Base-by-base conservation (phyloP, 2,329 filamentous ascomycete genomes). In the Monosporascus sp. region DNA sequence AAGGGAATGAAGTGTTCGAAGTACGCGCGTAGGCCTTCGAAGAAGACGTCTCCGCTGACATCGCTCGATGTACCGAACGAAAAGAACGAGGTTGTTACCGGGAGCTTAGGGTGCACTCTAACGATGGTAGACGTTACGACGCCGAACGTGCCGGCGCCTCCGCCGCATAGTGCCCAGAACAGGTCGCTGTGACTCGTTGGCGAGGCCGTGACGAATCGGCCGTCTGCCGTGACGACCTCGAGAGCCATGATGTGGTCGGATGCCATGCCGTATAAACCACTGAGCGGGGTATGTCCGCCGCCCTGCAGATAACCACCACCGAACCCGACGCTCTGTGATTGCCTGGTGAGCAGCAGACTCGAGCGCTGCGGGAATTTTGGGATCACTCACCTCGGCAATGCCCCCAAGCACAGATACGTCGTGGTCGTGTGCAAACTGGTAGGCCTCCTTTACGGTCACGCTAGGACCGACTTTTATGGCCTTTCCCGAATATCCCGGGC, bases 121-220 rank as follows among this genome's bases (percentile, higher is more conserved):
- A 61, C 52, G 45, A 54, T 59, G n/a, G 43, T 46, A 7, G 43
- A 46, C 6, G 43, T 46, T 3, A 81, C 74, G 1, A 81, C 66
- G 2, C 72, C 79, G 55, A 76, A 82, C 5, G 70, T 79, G 2
- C 76, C 76, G 3, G 70, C 72, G 1, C 79, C 77, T 4, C 78
- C 77, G 7, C 77, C 77, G 46, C 68, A 67, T 2, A 80, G 62
- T 7, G 79, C 79, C 78, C 78, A 83, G 65, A 77, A 81, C 2
- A 82, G 67, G 50, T 82, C 78, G 0, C 66, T 50, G 50, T 81
- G 74, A 20, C 74, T 52, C 0, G 66, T 62, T 1, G 62, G 67
- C 14, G 68, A 71, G 1, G 77, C 77, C 5, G 62, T 70, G 0
- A 79, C 52, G 9, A 56, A 53, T 4, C n/a, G 38, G 0, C 60